phyloP scores from a whole-genome alignment of 805 yeast genomes.

The Ogataea philodendri region DNA sequence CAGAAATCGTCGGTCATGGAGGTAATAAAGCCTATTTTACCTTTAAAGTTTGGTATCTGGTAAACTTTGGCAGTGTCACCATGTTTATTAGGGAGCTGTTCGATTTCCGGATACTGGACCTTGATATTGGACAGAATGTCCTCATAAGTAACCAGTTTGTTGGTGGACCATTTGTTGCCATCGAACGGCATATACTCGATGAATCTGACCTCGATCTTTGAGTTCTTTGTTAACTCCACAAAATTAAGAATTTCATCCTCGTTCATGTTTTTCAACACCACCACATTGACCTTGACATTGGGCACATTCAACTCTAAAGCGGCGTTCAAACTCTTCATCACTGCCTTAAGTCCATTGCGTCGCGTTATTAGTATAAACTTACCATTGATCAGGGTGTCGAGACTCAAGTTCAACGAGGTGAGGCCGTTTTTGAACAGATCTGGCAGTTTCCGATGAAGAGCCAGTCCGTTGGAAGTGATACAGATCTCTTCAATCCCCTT shows the following conservation, averaged over 20 bases:
- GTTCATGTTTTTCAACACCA: slow-evolving; percentile 47
- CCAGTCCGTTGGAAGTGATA: slow-evolving; percentile 51
- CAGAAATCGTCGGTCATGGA: slow-evolving; percentile 57
- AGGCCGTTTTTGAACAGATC: slow-evolving; percentile 41
- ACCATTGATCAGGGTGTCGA: slow-evolving; percentile 52
- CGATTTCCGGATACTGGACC: slow-evolving; percentile 31
- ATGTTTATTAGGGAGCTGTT: slow-evolving; percentile 24
- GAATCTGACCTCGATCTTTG: slow-evolving; percentile 47
- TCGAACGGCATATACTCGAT: slow-evolving; percentile 60
- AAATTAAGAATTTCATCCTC: slow-evolving; percentile 52
- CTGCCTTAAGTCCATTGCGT: slow-evolving; percentile 47
- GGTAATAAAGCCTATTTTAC: slow-evolving; percentile 50
- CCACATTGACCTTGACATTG: slow-evolving; percentile 48
- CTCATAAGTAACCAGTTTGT: slow-evolving; percentile 44
- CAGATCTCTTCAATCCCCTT: slow-evolving; percentile 48
- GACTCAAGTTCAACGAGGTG: slow-evolving; percentile 45
- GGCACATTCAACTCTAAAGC: slow-evolving; percentile 45
- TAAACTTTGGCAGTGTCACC: slow-evolving; percentile 55
- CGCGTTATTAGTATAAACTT: slow-evolving; percentile 49
- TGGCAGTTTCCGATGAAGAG: slow-evolving; percentile 47
- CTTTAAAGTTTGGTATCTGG: slow-evolving; percentile 41
- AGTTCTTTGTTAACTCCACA: slow-evolving; percentile 39
- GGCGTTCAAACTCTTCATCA: slow-evolving; percentile 41
- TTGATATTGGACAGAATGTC: slow-evolving; percentile 40
- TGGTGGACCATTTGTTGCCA: slow-evolving; percentile 51